phyloP scores from a whole-genome alignment of 306 rosid genomes.

The Argentina anserina region DNA sequence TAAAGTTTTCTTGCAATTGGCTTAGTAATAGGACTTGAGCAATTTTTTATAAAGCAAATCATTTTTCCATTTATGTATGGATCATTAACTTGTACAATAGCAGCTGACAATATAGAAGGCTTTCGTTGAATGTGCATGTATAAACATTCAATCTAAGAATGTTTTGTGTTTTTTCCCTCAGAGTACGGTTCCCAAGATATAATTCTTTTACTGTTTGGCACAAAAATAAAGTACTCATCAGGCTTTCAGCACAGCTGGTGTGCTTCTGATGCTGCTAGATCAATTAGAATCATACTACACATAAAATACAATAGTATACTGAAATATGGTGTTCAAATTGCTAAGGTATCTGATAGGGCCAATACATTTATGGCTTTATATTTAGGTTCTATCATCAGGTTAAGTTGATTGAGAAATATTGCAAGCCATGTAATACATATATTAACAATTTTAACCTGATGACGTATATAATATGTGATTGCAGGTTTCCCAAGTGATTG shows the following conservation, averaged over 20 bases:
- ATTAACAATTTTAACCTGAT: not conserved
- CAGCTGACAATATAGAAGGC: not conserved
- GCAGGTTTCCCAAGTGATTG: slow-evolving; percentile 76
- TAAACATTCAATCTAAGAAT: not conserved
- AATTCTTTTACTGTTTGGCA: not conserved
- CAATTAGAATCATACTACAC: not conserved
- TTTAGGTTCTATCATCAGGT: not conserved
- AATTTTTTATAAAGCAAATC: too few relatives aligned
- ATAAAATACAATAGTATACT: not conserved
- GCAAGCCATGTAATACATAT: not conserved
- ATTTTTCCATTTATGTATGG: not conserved
- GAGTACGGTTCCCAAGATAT: not conserved
- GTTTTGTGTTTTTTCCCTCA: not conserved
- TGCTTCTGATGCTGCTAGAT: not conserved
- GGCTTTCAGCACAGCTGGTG: not conserved
- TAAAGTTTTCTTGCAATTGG: slow-evolving; percentile 25
- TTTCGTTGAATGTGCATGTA: not conserved
- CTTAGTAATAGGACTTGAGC: not conserved
- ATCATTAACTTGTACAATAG: not conserved
- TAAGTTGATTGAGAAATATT: not conserved
- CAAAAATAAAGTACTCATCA: not conserved
- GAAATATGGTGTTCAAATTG: not conserved
- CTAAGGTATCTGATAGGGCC: not conserved
- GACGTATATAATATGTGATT: slow-evolving; percentile 11
- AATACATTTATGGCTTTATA: not conserved